phyloP scores from a whole-genome alignment of 345 rosid genomes.

The Excoecaria agallocha region DNA sequence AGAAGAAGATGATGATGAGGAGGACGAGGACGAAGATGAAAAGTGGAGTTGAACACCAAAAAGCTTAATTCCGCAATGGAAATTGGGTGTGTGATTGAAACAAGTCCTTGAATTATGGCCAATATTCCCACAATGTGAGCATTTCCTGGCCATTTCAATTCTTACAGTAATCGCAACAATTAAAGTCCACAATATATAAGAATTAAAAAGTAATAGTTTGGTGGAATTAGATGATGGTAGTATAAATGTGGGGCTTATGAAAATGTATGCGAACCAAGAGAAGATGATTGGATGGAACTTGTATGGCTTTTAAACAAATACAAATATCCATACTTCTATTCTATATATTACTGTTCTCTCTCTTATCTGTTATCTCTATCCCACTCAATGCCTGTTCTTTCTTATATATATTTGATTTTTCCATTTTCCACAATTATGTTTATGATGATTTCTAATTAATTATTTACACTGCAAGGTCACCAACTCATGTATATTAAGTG shows the following conservation, averaged over 20 bases:
- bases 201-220: slow-evolving; percentile 27
- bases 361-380: too few species aligned
- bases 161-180: slow-evolving; percentile 12
- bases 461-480: too few species aligned
- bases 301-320: not conserved
- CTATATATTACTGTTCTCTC: too few species aligned
- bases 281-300: slow-evolving; percentile 49
- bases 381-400: too few species aligned
- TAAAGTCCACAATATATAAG: too few species aligned
- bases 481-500: too few species aligned
- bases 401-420: too few species aligned
- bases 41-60: slow-evolving; percentile 57
- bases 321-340: too few species aligned
- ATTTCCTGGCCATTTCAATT: slow-evolving; percentile 59
- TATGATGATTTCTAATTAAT: too few species aligned
- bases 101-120: slow-evolving; percentile 75
- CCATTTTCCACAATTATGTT: too few species aligned
- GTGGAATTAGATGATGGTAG: slow-evolving; percentile 33
- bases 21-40: not conserved
- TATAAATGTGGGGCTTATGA: slow-evolving; percentile 32
- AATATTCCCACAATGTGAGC: slow-evolving; percentile 63
- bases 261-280: slow-evolving; percentile 47
- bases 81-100: slow-evolving; percentile 19
- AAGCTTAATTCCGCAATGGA: slow-evolving; percentile 36
- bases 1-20: slow-evolving; percentile 23